phyloP scores from a whole-genome alignment of 805 yeast genomes.

The Teunomyces stri region DNA sequence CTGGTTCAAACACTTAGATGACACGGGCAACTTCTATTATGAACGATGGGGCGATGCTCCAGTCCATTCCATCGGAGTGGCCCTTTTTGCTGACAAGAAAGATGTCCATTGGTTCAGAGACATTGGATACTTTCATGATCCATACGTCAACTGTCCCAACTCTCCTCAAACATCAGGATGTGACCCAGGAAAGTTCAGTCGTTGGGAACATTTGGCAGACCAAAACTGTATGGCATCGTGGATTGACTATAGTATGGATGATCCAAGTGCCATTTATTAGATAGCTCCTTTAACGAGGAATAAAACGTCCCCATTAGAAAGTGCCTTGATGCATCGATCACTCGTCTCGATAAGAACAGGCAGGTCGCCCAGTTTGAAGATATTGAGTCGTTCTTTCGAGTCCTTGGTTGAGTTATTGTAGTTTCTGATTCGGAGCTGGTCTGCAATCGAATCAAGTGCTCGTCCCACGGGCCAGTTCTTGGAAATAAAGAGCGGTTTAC shows the following conservation, averaged over 20 bases:
- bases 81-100: slow-evolving; percentile 64
- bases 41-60: slow-evolving; percentile 97
- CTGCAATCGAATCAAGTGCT: slow-evolving; percentile 53
- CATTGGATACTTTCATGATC: slow-evolving; percentile 73
- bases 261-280: slow-evolving; percentile 8
- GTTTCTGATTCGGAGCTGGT: slow-evolving; percentile 46
- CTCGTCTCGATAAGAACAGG: slow-evolving; percentile 29
- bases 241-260: slow-evolving; percentile 45
- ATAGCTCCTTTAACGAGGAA: slow-evolving; percentile 47
- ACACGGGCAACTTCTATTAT: slow-evolving; percentile 78
- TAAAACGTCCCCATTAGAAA: slow-evolving; percentile 49
- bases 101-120: slow-evolving; percentile 86
- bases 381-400: slow-evolving; percentile 40
- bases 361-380: slow-evolving; percentile 40
- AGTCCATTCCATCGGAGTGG: slow-evolving; percentile 74
- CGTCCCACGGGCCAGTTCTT: slow-evolving; percentile 61
- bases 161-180: slow-evolving; percentile 47
- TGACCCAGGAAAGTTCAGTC: slow-evolving; percentile 51
- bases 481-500: slow-evolving; percentile 45
- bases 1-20: slow-evolving; percentile 64
- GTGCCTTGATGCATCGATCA: slow-evolving; percentile 37
- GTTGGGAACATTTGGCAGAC: slow-evolving; percentile 48
- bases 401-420: slow-evolving; percentile 47
- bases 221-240: slow-evolving; percentile 78
- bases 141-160: slow-evolving; percentile 75